Evolutionary conservation across 495 filamentous ascomycete species (phyloP).

Genomic region (Penicillium silybi): DNA sequence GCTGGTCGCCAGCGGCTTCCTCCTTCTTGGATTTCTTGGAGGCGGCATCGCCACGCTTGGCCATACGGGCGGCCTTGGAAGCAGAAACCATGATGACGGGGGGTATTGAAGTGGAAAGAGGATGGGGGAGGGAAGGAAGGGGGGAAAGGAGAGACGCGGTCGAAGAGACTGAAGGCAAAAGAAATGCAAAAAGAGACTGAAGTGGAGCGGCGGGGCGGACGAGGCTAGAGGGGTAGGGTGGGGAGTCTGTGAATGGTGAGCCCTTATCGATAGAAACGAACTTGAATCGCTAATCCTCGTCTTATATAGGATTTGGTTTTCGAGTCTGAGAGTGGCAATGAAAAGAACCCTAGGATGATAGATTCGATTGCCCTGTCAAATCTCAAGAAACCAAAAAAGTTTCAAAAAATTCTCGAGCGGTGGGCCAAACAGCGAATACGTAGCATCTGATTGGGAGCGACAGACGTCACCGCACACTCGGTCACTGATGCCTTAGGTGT

Average conservation of each 20-base stretch:
- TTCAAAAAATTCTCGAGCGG: slow-evolving; percentile 28
- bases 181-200: slow-evolving; percentile 35
- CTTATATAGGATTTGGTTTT: neutral
- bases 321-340: neutral
- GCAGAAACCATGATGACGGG: slow-evolving; percentile 66
- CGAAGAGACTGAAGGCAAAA: slow-evolving; percentile 35
- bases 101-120: slow-evolving; percentile 1
- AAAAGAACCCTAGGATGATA: neutral
- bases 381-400: slow-evolving; percentile 4
- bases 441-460: slow-evolving; percentile 28
- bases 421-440: slow-evolving; percentile 18
- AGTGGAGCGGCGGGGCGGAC: slow-evolving; percentile 42
- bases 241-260: slow-evolving; percentile 31
- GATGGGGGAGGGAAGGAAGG: slow-evolving; percentile 2
- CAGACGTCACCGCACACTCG: slow-evolving; percentile 22
- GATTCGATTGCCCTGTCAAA: neutral
- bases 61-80: slow-evolving; percentile 95
- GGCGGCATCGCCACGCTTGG: slow-evolving; percentile 78
- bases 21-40: slow-evolving; percentile 66
- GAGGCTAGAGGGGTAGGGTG: slow-evolving; percentile 33
- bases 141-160: slow-evolving; percentile 11
- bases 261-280: slow-evolving; percentile 45
- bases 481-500: slow-evolving; percentile 20
- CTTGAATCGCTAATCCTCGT: slow-evolving; percentile 12
- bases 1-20: slow-evolving; percentile 60